Conservation (phyloP, 345 rosid genomes). For the Hibiscus trionum region DNA sequence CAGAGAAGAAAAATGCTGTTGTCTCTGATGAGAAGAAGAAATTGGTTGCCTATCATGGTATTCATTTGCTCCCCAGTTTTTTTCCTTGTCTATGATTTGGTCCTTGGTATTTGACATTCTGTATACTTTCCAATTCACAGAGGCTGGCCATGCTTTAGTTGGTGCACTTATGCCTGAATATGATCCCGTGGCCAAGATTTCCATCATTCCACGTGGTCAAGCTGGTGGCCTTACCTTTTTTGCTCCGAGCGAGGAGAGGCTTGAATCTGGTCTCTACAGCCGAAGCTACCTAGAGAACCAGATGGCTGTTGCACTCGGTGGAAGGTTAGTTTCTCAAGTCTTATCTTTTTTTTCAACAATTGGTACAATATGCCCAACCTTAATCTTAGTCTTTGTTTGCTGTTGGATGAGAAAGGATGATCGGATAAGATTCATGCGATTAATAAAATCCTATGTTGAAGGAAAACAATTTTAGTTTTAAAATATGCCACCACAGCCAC, state of each 20-base stretch:
- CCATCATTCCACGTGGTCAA: conserved; percentile 95
- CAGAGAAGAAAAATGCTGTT: too few relatives aligned
- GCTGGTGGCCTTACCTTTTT: conserved; percentile 97
- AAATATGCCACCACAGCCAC: background rate
- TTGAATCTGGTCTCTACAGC: conserved; percentile 94
- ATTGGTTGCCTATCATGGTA: too few relatives aligned
- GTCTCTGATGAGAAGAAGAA: too few relatives aligned
- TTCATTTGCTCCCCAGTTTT: too few relatives aligned
- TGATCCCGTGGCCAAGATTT: conserved; percentile 93
- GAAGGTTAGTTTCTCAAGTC: conserved; percentile 52
- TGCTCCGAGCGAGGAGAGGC: conserved; percentile 96
- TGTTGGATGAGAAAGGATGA: background rate
- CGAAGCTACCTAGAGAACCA: conserved; percentile 96
- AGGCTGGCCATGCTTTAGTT: conserved; percentile 57
- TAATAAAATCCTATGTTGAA: background rate
- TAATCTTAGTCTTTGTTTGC: background rate
- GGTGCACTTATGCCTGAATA: conserved; percentile 98
- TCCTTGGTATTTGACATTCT: background rate
- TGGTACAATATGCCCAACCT: background rate
- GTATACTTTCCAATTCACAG: too few relatives aligned
- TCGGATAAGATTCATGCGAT: background rate
- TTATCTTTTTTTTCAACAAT: background rate
- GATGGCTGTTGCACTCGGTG: conserved; percentile 98
- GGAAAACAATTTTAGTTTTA: background rate
- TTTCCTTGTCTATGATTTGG: too few relatives aligned